These are phyloP conservation scores for Sinapis alba DNA, from an alignment of 441 rosid genomes.

Conservation along the genomic window DNA sequence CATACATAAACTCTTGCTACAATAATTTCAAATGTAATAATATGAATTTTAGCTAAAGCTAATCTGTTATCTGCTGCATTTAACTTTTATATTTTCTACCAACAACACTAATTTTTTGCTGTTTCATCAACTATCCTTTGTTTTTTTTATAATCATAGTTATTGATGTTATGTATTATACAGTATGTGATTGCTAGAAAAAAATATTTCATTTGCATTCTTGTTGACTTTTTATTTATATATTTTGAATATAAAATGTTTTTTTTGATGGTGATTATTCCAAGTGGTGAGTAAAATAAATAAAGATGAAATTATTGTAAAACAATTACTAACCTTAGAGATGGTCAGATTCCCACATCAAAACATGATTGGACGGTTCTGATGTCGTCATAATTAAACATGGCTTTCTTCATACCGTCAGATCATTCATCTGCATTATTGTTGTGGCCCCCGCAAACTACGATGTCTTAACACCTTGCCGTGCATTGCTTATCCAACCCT, in stretches of 20 bases:
- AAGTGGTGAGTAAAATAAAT: neutral
- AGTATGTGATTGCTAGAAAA: neutral
- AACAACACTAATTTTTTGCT: neutral
- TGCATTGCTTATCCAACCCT: conserved; percentile 43
- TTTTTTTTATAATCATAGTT: neutral
- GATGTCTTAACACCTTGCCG: conserved; percentile 49
- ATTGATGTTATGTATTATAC: neutral
- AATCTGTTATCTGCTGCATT: neutral
- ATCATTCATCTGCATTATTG: conserved; percentile 38
- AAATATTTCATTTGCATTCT: neutral
- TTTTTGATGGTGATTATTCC: neutral
- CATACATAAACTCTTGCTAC: neutral
- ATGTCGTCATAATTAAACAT: conserved; percentile 47
- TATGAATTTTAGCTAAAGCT: neutral
- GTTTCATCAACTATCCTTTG: no score
- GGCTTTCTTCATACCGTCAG: conserved; percentile 50
- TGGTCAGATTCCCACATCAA: conserved; percentile 14
- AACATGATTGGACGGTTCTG: conserved; percentile 70
- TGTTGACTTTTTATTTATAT: neutral
- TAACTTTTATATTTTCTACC: neutral
- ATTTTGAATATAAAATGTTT: neutral
- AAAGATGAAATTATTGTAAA: neutral
- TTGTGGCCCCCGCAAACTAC: conserved; percentile 50
- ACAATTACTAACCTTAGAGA: neutral
- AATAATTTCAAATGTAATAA: neutral